Evolutionary conservation across 306 rosid genomes (phyloP).

Genomic region (Glycyrrhiza uralensis): DNA sequence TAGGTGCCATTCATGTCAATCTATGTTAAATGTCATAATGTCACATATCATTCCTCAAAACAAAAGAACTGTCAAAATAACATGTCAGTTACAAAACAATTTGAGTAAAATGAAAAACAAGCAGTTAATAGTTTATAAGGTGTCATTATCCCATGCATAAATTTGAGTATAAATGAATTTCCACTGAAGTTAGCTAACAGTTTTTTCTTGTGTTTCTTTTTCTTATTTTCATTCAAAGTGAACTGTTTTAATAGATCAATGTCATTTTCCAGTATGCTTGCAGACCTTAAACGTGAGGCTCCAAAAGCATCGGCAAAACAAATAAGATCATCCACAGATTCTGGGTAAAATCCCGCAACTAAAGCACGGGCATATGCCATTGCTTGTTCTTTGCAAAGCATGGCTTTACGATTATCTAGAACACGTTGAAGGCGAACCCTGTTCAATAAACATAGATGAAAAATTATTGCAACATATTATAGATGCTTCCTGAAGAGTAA

Average conservation of each 20-base stretch:
- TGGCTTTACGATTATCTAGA: constrained; percentile 82
- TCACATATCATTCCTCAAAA: neutral
- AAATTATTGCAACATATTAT: constrained; percentile 31
- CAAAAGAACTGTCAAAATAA: neutral
- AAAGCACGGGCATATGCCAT: constrained; percentile 99
- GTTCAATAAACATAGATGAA: constrained; percentile 40
- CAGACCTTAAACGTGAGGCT: constrained; percentile 92
- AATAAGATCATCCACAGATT: constrained; percentile 78
- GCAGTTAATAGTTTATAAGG: neutral
- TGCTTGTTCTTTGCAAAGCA: constrained; percentile 92
- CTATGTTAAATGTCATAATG: neutral
- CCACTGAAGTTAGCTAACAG: neutral
- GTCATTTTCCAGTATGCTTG: neutral
- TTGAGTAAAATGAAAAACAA: neutral
- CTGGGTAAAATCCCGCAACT: constrained; percentile 80
- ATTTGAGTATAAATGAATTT: constrained; percentile 1
- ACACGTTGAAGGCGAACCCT: constrained; percentile 92
- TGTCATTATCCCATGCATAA: neutral
- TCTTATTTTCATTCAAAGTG: neutral
- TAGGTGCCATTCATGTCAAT: neutral
- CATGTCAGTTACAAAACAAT: constrained; percentile 1
- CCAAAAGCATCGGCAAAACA: constrained; percentile 90
- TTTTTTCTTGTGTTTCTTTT: neutral
- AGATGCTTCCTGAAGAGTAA: neutral
- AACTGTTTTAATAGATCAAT: constrained; percentile 14